Evolutionary conservation across 2,329 filamentous ascomycete genomes (phyloP), one percentile per base, ranked within the genome.

Genomic region (Cladosporium sp.): DNA sequence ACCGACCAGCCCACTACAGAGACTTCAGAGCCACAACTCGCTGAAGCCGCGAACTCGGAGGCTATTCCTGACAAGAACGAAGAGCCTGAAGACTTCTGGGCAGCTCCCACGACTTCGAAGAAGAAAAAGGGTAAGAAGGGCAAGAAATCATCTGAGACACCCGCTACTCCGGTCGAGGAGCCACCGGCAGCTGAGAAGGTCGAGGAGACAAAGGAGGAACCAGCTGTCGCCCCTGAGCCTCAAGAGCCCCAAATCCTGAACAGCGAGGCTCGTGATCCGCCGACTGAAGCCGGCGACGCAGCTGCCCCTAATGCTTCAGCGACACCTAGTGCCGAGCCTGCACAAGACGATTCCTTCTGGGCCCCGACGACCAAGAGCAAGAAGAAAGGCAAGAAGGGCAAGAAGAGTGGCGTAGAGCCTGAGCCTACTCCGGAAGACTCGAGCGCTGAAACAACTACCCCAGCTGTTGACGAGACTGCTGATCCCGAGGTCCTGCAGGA

Each of bases 301-400:
- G 50, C 38, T n/a, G 36, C 12, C 4, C n/a, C 19, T 13, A 37
- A 57, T 40, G 27, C 27, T 4, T 18, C 27, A 18, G 9, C 18
- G n/a, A 15, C 9, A 2, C 52, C 52, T 43, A 54, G 57, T 27
- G 52, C 52, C 3, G 53, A 56, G 24, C 54, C 57, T n/a, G 56
- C 52, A 18, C 57, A 58, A 41, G 37, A 34, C 4, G 43, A 54
- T 3, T 54, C 49, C 18, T 42, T 51, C 13, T 39, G 44, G 18
- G 36, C 57, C 55, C 44, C 44, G 8, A n/a, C n/a, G 8, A 38
- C 17, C 34, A 30, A 17, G 27, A 61, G 55, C 51, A 52, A 56
- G 17, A 65, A 64, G 58, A 68, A 67, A 50, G 56, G 57, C 43
- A 70, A 68, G 59, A 68, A 63, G 47, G 50, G 55, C 51, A 59